These are phyloP conservation scores for Neostapfia colusana DNA, from an alignment of 176 grass and related monocot genomes.

Conservation along the genomic window DNA sequence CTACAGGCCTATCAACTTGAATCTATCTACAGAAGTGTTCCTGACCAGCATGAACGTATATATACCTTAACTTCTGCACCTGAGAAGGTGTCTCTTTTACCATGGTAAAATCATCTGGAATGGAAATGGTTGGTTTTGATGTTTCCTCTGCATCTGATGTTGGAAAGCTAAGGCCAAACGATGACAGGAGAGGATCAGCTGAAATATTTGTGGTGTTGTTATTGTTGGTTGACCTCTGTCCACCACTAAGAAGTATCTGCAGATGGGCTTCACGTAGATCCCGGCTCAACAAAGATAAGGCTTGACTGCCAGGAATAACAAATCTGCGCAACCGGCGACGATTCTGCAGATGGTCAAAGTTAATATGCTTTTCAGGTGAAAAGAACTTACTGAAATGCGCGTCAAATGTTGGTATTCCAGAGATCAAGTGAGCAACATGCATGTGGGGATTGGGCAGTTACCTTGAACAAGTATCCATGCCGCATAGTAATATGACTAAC, in stretches of 20 bases:
- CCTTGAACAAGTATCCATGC: slow-evolving; percentile 92
- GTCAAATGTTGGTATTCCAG: not conserved
- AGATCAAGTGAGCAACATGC: not conserved
- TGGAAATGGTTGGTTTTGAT: slow-evolving; percentile 62
- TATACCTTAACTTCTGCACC: slow-evolving; percentile 65
- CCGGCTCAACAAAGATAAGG: slow-evolving; percentile 71
- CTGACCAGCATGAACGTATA: not conserved
- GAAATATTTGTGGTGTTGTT: slow-evolving; percentile 60
- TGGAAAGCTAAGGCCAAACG: slow-evolving; percentile 73
- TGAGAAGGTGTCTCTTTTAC: slow-evolving; percentile 47
- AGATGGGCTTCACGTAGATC: slow-evolving; percentile 89
- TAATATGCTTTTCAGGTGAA: slow-evolving; percentile 24
- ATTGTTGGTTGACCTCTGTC: slow-evolving; percentile 61
- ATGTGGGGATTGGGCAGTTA: slow-evolving; percentile 15
- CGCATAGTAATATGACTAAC: slow-evolving; percentile 84
- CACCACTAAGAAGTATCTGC: slow-evolving; percentile 77
- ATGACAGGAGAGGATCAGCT: slow-evolving; percentile 86
- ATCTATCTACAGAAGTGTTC: no score
- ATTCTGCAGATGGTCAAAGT: slow-evolving; percentile 55
- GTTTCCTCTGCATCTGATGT: slow-evolving; percentile 64
- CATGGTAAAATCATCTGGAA: slow-evolving; percentile 41
- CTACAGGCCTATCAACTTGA: not conserved
- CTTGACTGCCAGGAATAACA: slow-evolving; percentile 71
- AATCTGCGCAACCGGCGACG: slow-evolving; percentile 72
- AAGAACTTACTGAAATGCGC: not conserved